phyloP scores from a whole-genome alignment of 2,329 filamentous ascomycete species.

The Cryoendolithus antarcticus region DNA sequence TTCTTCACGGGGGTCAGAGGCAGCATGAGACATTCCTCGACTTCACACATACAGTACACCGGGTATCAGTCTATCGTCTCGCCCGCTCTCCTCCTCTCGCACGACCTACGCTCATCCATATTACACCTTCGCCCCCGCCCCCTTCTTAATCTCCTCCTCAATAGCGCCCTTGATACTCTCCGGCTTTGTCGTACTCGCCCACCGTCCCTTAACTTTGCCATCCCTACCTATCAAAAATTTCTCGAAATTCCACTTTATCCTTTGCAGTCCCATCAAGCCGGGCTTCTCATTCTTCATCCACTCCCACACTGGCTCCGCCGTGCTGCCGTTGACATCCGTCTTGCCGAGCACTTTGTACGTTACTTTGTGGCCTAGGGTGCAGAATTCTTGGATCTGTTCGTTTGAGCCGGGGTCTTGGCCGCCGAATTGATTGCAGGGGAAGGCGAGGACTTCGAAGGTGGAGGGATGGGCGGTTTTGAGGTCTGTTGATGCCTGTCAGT shows the following conservation, averaged over 20 bases:
- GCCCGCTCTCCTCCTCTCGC: neutral
- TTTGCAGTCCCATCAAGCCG: constrained; percentile 75
- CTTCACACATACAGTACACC: too few relatives aligned
- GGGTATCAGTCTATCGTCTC: too few relatives aligned
- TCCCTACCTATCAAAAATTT: constrained; percentile 87
- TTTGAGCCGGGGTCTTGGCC: constrained; percentile 71
- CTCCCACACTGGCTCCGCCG: constrained; percentile 65
- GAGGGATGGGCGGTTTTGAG: constrained; percentile 57
- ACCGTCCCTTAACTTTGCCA: constrained; percentile 72
- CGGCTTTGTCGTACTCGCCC: constrained; percentile 81
- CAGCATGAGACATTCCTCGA: too few relatives aligned
- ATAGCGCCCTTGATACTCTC: constrained; percentile 66
- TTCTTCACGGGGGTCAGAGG: too few relatives aligned
- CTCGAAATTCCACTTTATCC: constrained; percentile 99
- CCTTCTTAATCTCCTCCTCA: constrained; percentile 49
- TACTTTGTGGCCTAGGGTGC: constrained; percentile 89
- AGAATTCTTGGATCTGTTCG: constrained; percentile 55
- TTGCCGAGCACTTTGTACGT: constrained; percentile 85
- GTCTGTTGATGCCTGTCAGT: constrained; percentile 15
- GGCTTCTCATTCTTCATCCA: constrained; percentile 63
- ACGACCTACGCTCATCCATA: neutral
- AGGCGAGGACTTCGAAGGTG: constrained; percentile 79
- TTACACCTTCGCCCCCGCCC: constrained; percentile 4
- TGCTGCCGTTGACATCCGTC: constrained; percentile 82
- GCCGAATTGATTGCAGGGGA: constrained; percentile 98